Evolutionary conservation across 192 early-diverging fungal species (phyloP).

Genomic region (Gonapodya sp.): DNA sequence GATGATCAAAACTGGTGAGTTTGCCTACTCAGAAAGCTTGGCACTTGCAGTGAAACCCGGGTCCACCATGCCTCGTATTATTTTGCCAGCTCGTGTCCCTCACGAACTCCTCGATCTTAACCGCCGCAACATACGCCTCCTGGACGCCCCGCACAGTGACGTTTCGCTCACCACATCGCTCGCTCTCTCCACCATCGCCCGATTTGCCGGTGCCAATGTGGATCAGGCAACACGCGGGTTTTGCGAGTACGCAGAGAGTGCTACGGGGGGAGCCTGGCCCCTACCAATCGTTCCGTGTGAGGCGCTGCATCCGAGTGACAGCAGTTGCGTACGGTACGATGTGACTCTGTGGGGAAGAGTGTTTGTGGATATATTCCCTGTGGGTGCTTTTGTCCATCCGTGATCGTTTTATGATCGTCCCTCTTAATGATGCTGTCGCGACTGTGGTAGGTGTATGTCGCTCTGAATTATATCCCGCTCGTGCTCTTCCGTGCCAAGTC

Average conservation of each 20-base stretch:
- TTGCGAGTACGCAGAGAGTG: background rate
- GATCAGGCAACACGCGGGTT: background rate
- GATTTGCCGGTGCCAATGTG: background rate
- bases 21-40: background rate
- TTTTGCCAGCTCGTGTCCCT: background rate
- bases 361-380: background rate
- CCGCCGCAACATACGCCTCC: background rate
- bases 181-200: background rate
- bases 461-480: background rate
- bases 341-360: background rate
- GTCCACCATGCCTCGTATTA: background rate
- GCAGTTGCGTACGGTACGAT: background rate
- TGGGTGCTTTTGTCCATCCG: background rate
- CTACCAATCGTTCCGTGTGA: slow-evolving; percentile 9
- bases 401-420: too few relatives aligned
- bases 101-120: background rate
- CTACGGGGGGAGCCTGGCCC: background rate
- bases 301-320: background rate
- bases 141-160: background rate
- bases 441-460: background rate
- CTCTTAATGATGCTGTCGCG: too few relatives aligned
- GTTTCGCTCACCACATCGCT: background rate
- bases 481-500: background rate
- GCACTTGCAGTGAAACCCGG: background rate
- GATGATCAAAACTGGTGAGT: background rate